Evolutionary conservation across 1,284 basidiomycete species (phyloP), one percentile per base, ranked within the genome.

Genomic region (Cutaneotrichosporon sp.): DNA sequence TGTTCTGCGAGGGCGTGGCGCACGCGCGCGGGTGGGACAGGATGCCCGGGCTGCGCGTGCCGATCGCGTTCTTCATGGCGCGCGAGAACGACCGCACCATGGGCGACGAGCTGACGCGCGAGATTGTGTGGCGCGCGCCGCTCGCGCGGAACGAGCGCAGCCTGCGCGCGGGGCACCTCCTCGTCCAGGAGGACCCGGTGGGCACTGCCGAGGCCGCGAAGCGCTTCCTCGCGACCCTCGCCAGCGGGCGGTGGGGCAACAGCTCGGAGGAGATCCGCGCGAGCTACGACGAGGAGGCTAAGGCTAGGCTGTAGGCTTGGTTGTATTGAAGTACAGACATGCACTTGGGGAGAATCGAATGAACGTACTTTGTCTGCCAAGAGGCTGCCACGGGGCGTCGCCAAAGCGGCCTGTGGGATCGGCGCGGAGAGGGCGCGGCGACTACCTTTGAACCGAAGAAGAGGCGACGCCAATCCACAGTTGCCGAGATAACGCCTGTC

Each of bases 131-230:
- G 71, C 65, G 72, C 49, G 63, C 74, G 3, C 64, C 63, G 13
- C 52, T 56, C 1, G 59, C 64, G 0, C 59, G 64, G 4, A 75
- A 76, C 51, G 72, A 75, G 62, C 58, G 69, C 20, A 53, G 72
- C 33, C 65, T 62, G 50, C 60, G 64, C 45, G 66, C 71, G 3
- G 69, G 70, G 14, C 76, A 78, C 66, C 58, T 75, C 47, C 59
- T 75, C 43, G 66, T 72, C 4, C 76, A 78, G 56, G 72, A 78
- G 63, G 67, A 66, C n/a, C 76, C 76, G 1, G 66, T 67, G 7
- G 63, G 62, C 25, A 43, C 72, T 8, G 73, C 72, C 2, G 64
- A 72, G 29, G 67, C 67, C 11, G 52, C 73, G 18, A 62, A 61
- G 56, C 45, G 73, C 9, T 74, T 75, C 52, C 38, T 75, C 8